Conservation (phyloP, 805 yeast species). For the Metschnikowia shivogae region DNA sequence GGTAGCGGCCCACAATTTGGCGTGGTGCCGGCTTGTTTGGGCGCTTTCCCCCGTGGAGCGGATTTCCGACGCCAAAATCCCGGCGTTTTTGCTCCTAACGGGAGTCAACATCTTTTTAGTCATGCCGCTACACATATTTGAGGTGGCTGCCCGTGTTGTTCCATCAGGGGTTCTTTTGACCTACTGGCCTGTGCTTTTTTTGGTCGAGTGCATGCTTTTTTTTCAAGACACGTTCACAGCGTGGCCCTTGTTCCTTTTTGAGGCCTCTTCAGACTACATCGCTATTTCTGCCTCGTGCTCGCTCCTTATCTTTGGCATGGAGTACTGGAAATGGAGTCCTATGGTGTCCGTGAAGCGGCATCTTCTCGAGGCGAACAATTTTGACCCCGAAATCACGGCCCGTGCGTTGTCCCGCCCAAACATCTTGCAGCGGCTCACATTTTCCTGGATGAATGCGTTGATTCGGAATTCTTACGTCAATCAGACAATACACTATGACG, state of each 20-base stretch:
- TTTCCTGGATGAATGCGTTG: slow-evolving; percentile 46
- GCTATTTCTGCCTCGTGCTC: slow-evolving; percentile 23
- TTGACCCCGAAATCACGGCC: slow-evolving; percentile 16
- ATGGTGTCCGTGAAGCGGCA: neutral
- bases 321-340: slow-evolving; percentile 39
- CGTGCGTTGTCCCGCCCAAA: slow-evolving; percentile 23
- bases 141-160: slow-evolving; percentile 35
- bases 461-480: slow-evolving; percentile 36
- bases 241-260: slow-evolving; percentile 19
- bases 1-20: slow-evolving; percentile 19
- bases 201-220: slow-evolving; percentile 18
- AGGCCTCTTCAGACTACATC: slow-evolving; percentile 6
- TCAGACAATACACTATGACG: slow-evolving; percentile 28
- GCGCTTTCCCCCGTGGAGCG: slow-evolving; percentile 21
- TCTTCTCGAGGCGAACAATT: neutral
- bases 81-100: slow-evolving; percentile 13
- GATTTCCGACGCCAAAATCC: slow-evolving; percentile 20
- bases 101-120: slow-evolving; percentile 17
- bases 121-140: slow-evolving; percentile 43
- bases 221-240: slow-evolving; percentile 26
- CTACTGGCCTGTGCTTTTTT: slow-evolving; percentile 33
- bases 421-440: slow-evolving; percentile 38
- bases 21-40: slow-evolving; percentile 11
- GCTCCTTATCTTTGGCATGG: slow-evolving; percentile 32
- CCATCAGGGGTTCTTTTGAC: slow-evolving; percentile 37